Percentiles rank a stretch among this genome's conserved stretches.
Evolutionary conservation across 179 eudicot species (phyloP).

Genomic region (Actinidia polygama): DNA sequence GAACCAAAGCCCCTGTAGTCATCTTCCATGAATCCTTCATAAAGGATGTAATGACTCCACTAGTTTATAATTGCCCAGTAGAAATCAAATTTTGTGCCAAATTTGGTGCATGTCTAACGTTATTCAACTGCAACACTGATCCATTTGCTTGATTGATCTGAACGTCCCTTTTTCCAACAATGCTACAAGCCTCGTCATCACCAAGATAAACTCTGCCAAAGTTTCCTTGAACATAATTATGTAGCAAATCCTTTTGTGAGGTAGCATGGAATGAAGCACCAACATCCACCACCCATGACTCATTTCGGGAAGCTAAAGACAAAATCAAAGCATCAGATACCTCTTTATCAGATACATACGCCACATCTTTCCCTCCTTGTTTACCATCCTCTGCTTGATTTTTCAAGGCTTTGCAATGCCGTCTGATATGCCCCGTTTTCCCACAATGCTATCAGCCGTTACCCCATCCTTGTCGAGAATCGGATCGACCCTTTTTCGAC

Average conservation of each 20-base stretch:
- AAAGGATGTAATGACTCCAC: neutral
- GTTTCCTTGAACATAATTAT: neutral
- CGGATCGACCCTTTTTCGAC: neutral
- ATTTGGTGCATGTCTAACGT: neutral
- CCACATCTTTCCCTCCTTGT: neutral
- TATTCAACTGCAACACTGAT: neutral
- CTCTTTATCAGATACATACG: neutral
- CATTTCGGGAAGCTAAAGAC: too few species aligned
- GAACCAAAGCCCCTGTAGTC: neutral
- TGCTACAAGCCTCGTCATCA: neutral
- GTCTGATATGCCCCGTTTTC: neutral
- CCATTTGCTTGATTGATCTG: neutral
- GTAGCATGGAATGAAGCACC: neutral
- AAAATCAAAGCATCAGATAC: neutral
- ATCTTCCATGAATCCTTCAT: neutral
- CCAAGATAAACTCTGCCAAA: neutral
- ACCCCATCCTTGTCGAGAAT: neutral
- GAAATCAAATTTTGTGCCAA: neutral
- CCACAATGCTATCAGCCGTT: neutral
- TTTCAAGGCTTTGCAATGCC: conserved; percentile 10
- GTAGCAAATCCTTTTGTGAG: neutral
- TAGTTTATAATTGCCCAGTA: neutral
- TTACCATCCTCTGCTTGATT: neutral
- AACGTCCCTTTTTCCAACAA: neutral
- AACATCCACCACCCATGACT: neutral